Conservation (phyloP, 441 rosid species). For the Syzygium malaccense region DNA sequence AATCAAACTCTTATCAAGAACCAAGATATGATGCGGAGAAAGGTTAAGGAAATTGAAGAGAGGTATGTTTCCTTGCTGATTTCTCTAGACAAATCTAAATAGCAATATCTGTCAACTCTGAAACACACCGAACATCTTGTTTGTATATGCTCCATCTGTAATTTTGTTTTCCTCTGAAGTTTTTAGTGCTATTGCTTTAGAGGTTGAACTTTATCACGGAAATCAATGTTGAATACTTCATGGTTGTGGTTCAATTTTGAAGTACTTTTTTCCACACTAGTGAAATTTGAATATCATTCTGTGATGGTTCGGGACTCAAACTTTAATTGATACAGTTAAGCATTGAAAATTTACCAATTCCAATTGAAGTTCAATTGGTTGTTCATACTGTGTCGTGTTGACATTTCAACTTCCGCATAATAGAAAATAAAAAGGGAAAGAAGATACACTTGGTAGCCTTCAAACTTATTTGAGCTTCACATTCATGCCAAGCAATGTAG, state of each 20-base stretch:
- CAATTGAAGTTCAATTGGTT: neutral
- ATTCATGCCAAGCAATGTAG: neutral
- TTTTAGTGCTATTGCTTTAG: too few relatives aligned
- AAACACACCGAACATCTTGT: too few relatives aligned
- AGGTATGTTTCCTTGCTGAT: constrained; percentile 28
- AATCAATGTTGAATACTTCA: too few relatives aligned
- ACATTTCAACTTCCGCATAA: neutral
- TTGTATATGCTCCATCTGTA: too few relatives aligned
- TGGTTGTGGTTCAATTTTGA: too few relatives aligned
- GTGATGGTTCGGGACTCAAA: too few relatives aligned
- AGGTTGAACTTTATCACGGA: too few relatives aligned
- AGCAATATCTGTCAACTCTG: too few relatives aligned
- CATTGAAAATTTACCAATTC: neutral
- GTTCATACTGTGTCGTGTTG: neutral
- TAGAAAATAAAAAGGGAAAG: neutral
- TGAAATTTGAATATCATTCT: too few relatives aligned
- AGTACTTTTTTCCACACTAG: too few relatives aligned
- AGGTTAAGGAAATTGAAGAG: constrained; percentile 68
- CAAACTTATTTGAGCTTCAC: neutral
- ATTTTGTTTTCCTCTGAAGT: too few relatives aligned
- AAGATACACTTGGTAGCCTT: neutral
- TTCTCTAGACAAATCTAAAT: neutral
- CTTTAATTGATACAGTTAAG: too few relatives aligned
- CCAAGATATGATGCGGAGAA: constrained; percentile 56
- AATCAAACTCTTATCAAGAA: constrained; percentile 66